Evolutionary conservation across 257 asterid species (phyloP).

Genomic region (Plectranthus barbatus): DNA sequence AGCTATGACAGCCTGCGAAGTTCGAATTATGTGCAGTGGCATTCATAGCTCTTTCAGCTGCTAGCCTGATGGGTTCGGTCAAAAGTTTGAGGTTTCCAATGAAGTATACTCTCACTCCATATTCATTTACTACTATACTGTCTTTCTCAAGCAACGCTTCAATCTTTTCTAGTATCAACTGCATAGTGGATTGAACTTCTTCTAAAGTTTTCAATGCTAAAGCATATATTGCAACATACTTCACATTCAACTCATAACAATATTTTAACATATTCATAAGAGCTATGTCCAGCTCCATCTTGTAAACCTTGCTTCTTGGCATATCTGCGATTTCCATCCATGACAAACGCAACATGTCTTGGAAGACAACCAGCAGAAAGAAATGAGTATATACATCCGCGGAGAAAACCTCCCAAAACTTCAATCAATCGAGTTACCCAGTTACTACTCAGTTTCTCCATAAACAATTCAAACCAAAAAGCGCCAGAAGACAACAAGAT

Average conservation of each 20-base stretch:
- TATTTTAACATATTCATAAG: conserved; percentile 55
- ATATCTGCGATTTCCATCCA: conserved; percentile 83
- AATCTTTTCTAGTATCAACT: conserved; percentile 59
- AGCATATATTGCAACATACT: conserved; percentile 57
- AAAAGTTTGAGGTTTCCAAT: conserved; percentile 61
- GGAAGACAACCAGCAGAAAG: conserved; percentile 60
- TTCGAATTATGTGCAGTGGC: conserved; percentile 54
- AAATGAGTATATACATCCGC: conserved; percentile 26
- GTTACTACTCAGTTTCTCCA: conserved; percentile 25
- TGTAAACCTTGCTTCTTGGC: conserved; percentile 45
- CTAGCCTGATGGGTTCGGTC: conserved; percentile 39
- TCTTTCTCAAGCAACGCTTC: conserved; percentile 49
- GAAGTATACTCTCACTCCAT: conserved; percentile 63
- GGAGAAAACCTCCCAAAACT: conserved; percentile 21
- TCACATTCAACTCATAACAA: conserved; percentile 58
- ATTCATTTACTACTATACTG: conserved; percentile 42
- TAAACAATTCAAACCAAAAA: conserved; percentile 13
- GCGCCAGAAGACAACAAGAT: conserved; percentile 10
- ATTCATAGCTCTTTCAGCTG: conserved; percentile 67
- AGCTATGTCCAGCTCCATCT: conserved; percentile 59
- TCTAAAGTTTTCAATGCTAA: conserved; percentile 88
- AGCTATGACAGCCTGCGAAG: conserved; percentile 36
- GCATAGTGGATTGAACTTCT: conserved; percentile 74
- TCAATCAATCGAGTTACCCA: conserved; percentile 17
- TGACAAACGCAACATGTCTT: conserved; percentile 63